These are phyloP conservation scores for Xylaria castorea DNA, from an alignment of 495 filamentous ascomycete species.

Conservation along the genomic window DNA sequence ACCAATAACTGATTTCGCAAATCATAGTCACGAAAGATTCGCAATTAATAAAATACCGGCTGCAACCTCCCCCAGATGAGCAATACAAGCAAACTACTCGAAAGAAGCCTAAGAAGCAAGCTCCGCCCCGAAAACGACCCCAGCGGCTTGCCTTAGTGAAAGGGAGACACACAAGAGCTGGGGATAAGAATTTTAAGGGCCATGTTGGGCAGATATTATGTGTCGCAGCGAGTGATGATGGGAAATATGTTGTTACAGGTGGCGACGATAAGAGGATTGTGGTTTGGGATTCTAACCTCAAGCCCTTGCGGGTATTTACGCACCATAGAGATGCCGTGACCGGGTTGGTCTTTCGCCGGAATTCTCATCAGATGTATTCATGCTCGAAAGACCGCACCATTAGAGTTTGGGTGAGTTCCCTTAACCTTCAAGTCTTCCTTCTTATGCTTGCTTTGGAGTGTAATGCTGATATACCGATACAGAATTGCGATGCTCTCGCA, in stretches of 20 bases:
- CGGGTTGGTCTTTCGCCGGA: conserved; percentile 80
- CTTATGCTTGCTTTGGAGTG: neutral
- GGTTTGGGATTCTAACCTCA: conserved; percentile 85
- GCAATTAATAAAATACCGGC: conserved; percentile 84
- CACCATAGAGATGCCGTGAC: conserved; percentile 91
- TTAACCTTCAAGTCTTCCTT: neutral
- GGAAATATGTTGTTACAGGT: conserved; percentile 89
- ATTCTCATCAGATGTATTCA: conserved; percentile 92
- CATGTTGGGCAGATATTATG: conserved; percentile 79
- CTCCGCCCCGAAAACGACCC: conserved; percentile 72
- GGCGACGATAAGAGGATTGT: conserved; percentile 81
- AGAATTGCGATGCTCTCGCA: conserved; percentile 77
- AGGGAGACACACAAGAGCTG: conserved; percentile 67
- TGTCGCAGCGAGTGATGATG: conserved; percentile 85
- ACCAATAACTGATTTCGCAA: neutral
- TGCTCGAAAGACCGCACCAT: conserved; percentile 87
- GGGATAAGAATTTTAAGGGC: conserved; percentile 70
- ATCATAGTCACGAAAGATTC: conserved; percentile 82
- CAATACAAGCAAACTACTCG: conserved; percentile 60
- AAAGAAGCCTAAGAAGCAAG: conserved; percentile 67
- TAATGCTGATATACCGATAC: conserved; percentile 33
- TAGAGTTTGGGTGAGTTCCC: conserved; percentile 59
- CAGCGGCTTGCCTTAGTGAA: conserved; percentile 70
- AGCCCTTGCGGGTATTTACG: conserved; percentile 80
- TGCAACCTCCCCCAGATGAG: conserved; percentile 64